Base-by-base conservation (phyloP, 2,329 filamentous ascomycete species). In the Fusarium sp. region DNA sequence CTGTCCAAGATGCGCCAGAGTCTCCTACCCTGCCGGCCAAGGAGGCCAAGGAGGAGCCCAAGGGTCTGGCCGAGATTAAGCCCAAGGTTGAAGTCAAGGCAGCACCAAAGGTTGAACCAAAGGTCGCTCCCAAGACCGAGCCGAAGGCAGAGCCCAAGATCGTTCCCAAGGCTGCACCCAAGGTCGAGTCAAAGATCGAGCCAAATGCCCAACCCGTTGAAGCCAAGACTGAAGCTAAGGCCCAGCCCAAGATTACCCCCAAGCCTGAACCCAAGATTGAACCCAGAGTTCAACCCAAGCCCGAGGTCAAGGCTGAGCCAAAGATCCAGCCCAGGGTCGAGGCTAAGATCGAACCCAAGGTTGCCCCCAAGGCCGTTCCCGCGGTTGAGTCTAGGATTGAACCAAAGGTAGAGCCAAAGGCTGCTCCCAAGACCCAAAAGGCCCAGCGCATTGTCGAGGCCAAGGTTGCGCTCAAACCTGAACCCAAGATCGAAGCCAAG, bases 11-110 rank as follows among this genome's bases (percentile, higher is more conserved):
- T 8, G 42, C 58, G 18, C 27, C 67, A 9, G 36, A 54, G 14
- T 44, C 54, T 4, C 38, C 64, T 0, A n/a, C 53, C 18, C 31
- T 62, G 4, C 56, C 64, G 10, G 31, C 11, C 8, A 67, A 33
- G 20, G 7, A 51, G 3, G 18, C 6, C 2, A 51, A 18, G 25
- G 55, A 56, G 11, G 20, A 42, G 9, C 10, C 18, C 0, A 27
- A 44, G 8, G 14, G 38, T 4, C n/a, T 53, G 7, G 13, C 3
- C 13, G 27, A 50, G 10, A 29, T 38, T 4, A 20, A 64, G 18
- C n/a, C 14, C 27, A 51, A 51, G 27, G 23, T 29, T 4, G 23
- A 27, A 16, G 8, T n/a, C 9, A 29, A 14, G 2, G 34, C 1
- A 9, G 14, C 5, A 14, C 3, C 38, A 13, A 23, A 59, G 27